Evolutionary conservation across 805 yeast genomes (phyloP), one percentile per base, ranked within the genome.

Genomic region (Jamesozyma gamospora): DNA sequence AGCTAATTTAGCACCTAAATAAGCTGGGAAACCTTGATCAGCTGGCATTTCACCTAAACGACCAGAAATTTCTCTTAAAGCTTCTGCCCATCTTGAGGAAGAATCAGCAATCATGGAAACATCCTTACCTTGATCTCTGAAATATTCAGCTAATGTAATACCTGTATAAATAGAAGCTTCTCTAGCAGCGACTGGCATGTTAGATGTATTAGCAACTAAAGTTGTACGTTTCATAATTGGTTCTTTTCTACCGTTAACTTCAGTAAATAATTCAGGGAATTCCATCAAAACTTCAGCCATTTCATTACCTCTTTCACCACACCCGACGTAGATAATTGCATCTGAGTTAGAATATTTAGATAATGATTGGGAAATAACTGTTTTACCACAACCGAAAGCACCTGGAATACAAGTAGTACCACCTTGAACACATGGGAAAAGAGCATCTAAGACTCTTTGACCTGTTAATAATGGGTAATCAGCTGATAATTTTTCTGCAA

Each of bases 1-100:
- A 42, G 99, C 97, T 57, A 92, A 76, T 64, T 92, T 92, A 39
- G 99, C 96, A 71, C 98, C 98, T 64, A 92, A 74, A 65, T 92
- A 92, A 38, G 99, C 99, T 46, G 99, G 99, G 92, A 88, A 92
- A 74, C 99, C 99, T 74, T 94, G 98, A 70, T 92, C 99, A 46
- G 99, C 99, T 63, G 99, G 99, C 99, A 92, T 92, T 74, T 92
- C 99, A 70, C 98, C 99, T 65, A 92, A 74, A 77, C 99, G 94
- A 77, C 99, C 99, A 39, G 97, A 88, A 64, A 92, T 82, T 76
- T 92, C 99, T 81, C 99, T 88, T 63, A 92, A 75, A 46, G 99
- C 99, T 73, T 92, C 99, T 34, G 99, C 99, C 99, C 99, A 92
- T 75, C 99, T 88, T 26, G 96, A 88, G 27, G 97, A 90, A 5